A percentile compares a stretch with the other conserved stretches of the same genome.
phyloP scores from a whole-genome alignment of 139 green algal genomes.

The Zygnema cylindricum region DNA sequence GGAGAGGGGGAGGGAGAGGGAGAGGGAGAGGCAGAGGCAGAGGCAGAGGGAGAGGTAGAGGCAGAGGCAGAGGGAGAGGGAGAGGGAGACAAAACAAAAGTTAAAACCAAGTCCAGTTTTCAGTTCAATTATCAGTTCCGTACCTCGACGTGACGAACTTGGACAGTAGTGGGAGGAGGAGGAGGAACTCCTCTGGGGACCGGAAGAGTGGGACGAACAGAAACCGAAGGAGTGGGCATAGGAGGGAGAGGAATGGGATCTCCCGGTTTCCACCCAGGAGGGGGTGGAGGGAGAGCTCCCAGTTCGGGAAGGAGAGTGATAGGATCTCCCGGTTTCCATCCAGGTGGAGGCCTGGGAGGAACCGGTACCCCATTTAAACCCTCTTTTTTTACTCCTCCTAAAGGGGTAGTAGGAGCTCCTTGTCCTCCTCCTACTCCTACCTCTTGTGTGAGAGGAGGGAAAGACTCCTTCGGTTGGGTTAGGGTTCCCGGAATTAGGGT shows the following conservation, averaged over 20 bases:
- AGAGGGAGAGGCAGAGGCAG: too few species aligned
- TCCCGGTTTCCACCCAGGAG: conserved; percentile 41
- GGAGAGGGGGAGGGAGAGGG: too few species aligned
- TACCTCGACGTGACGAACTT: conserved; percentile 26
- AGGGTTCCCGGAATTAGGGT: background rate
- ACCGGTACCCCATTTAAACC: too few species aligned
- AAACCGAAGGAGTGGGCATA: background rate
- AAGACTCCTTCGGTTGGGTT: background rate
- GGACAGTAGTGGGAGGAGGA: background rate
- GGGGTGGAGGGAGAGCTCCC: conserved; percentile 33
- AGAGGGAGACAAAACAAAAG: too few species aligned
- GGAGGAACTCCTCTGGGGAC: background rate
- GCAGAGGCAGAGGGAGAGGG: too few species aligned
- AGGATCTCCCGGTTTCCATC: conserved; percentile 37
- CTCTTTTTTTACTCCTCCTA: background rate
- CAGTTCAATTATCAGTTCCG: too few species aligned
- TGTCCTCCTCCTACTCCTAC: background rate
- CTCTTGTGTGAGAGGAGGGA: background rate
- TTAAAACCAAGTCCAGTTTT: too few species aligned
- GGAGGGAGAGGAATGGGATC: conserved; percentile 20
- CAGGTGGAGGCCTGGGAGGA: background rate
- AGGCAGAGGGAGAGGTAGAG: too few species aligned
- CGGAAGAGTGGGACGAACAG: background rate
- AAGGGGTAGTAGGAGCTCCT: background rate
- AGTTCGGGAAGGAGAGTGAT: background rate